Evolutionary conservation across 2,329 filamentous ascomycete species (phyloP), one percentile per base, ranked within the genome.

Genomic region (Ophiostoma sp.): DNA sequence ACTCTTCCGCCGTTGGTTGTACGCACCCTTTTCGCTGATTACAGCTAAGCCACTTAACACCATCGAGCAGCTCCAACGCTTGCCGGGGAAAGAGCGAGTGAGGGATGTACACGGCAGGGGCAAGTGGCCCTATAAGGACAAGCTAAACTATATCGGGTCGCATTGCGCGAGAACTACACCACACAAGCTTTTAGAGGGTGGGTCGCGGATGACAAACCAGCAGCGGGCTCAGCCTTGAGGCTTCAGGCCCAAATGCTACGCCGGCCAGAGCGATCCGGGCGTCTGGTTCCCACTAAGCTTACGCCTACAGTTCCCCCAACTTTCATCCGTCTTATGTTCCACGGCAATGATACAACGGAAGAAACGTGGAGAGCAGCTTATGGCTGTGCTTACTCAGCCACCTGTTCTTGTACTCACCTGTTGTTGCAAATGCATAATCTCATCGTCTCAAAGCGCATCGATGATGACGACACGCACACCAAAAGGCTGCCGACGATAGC

Each of bases 301-400:
- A 55, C 49, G 49, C n/a, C n/a, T 27, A 55, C 49, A 55, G 49
- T 14, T 27, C 49, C 49, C 49, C 5, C 14, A 55, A 11, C 49
- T 55, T 55, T 55, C n/a, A 55, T 55, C 49, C 49, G 18, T 55
- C 49, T 55, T 55, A 55, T 55, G 18, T 55, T 36, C 4, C 18
- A 55, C 49, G 27, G 49, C 27, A 27, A 27, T 27, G 27, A 27
- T 27, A 27, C 27, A 27, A 27, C 27, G 27, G 27, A 27, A 27
- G 27, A 27, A 27, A 27, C 27, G 11, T 55, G 12, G 14, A n/a
- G 6, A 27, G 49, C 8, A 55, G 18, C n/a, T 16, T 12, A n/a
- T 49, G 14, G 47, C 47, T 44, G 49, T 55, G 49, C 49, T 55
- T 27, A 18, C 49, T 27, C 27, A 27, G 27, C 27, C 27, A 27